phyloP scores from a whole-genome alignment of 2,329 filamentous ascomycete genomes.

The Diaporthe citri region DNA sequence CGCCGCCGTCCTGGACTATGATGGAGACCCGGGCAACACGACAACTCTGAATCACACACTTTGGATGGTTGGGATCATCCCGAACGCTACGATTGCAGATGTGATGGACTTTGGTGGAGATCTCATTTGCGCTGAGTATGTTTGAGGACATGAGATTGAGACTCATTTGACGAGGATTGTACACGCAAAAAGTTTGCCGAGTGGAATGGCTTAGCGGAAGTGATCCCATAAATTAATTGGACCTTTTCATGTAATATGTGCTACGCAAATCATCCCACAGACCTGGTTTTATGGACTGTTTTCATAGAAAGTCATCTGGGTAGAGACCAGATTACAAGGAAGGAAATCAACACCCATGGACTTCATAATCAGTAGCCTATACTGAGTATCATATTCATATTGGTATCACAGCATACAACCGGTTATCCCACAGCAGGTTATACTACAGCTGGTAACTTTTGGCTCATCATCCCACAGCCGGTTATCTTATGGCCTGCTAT shows the following conservation, averaged over 20 bases:
- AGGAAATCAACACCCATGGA: too few relatives aligned
- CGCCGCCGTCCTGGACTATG: not conserved
- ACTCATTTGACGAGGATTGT: not conserved
- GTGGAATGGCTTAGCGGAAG: not conserved
- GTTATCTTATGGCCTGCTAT: too few relatives aligned
- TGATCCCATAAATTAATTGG: not conserved
- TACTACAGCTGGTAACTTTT: too few relatives aligned
- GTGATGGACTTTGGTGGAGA: conserved; percentile 31
- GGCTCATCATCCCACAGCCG: too few relatives aligned
- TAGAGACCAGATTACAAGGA: too few relatives aligned
- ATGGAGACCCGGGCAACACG: conserved; percentile 3
- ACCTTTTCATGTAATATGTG: not conserved
- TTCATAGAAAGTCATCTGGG: too few relatives aligned
- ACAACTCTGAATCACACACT: conserved; percentile 31
- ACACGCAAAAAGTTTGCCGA: not conserved
- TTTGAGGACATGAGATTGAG: not conserved
- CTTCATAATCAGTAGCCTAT: too few relatives aligned
- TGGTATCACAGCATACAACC: too few relatives aligned
- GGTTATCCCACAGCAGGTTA: too few relatives aligned
- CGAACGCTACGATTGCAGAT: conserved; percentile 23
- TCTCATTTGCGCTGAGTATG: conserved; percentile 30
- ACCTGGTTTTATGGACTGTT: too few relatives aligned
- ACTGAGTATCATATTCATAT: too few relatives aligned
- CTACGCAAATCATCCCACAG: not conserved
- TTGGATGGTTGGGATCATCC: conserved; percentile 31